Percentiles rank a stretch among this genome's conserved stretches.
These are phyloP conservation scores for Candida glucosophila DNA, from an alignment of 1,139 yeast genomes.

Conservation along the genomic window DNA sequence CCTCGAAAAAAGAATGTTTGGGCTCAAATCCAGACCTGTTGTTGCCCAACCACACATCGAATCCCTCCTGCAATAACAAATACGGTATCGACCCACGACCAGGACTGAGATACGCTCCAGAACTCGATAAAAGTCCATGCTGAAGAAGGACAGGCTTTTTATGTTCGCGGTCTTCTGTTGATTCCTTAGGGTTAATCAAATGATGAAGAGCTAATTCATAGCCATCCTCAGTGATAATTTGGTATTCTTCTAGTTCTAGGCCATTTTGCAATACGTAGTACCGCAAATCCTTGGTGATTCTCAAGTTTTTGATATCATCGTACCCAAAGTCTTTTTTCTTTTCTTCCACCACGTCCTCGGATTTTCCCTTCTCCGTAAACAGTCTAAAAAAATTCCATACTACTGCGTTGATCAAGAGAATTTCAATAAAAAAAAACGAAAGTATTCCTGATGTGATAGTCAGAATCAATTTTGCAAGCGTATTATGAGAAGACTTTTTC, in stretches of 20 bases:
- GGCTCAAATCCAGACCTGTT: constrained; percentile 82
- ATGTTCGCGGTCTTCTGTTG: constrained; percentile 15
- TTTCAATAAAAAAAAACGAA: constrained; percentile 19
- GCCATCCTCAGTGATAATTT: constrained; percentile 73
- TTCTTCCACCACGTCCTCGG: too few relatives aligned
- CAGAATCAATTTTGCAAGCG: constrained; percentile 11
- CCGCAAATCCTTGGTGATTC: constrained; percentile 27
- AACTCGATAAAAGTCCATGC: constrained; percentile 82
- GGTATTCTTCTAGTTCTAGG: constrained; percentile 49
- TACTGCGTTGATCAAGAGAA: constrained; percentile 18
- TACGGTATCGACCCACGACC: constrained; percentile 74
- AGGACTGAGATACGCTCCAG: constrained; percentile 74
- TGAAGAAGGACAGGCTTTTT: constrained; percentile 60
- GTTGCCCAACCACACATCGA: constrained; percentile 92
- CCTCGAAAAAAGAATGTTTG: constrained; percentile 36
- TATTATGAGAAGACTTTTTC: constrained; percentile 10
- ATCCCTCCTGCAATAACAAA: constrained; percentile 52
- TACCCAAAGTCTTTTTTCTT: constrained; percentile 10
- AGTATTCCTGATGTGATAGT: constrained; percentile 19
- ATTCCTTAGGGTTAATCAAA: constrained; percentile 44
- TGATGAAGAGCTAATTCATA: constrained; percentile 59
- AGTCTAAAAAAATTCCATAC: constrained; percentile 21
- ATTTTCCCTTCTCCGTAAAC: too few relatives aligned
- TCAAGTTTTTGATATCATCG: constrained; percentile 21
- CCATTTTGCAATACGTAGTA: constrained; percentile 62